Conservation (phyloP, 139 green algal species). For the Mesostigma viride region DNA sequence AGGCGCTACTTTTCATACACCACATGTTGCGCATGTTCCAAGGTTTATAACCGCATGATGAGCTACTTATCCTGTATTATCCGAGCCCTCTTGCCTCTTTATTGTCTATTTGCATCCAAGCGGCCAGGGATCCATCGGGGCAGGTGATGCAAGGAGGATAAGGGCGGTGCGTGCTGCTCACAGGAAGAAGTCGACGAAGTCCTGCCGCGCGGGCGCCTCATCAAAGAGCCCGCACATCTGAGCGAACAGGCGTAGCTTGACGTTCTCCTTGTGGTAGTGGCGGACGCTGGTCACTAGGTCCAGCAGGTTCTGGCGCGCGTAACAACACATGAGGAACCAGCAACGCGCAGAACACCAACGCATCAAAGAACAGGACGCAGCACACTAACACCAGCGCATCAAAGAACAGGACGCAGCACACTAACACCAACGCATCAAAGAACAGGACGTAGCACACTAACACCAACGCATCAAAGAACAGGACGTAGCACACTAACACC, state of each 20-base stretch:
- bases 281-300: conserved; percentile 6
- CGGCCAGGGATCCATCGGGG: no score
- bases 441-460: no score
- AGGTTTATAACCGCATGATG: no score
- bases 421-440: neutral
- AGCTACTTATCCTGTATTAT: no score
- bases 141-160: no score
- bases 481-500: neutral
- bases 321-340: neutral
- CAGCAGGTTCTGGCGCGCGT: conserved; percentile 3
- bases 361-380: neutral
- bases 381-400: neutral
- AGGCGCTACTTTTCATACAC: no score
- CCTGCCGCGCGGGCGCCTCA: neutral
- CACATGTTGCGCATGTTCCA: no score
- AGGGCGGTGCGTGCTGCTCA: no score
- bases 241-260: neutral
- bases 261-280: neutral
- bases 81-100: no score
- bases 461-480: neutral
- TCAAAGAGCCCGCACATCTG: conserved; percentile 1
- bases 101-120: no score
- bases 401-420: neutral
- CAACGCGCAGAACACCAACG: neutral
- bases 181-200: neutral